phyloP scores from a whole-genome alignment of 441 rosid species.

The Populus hybrid region DNA sequence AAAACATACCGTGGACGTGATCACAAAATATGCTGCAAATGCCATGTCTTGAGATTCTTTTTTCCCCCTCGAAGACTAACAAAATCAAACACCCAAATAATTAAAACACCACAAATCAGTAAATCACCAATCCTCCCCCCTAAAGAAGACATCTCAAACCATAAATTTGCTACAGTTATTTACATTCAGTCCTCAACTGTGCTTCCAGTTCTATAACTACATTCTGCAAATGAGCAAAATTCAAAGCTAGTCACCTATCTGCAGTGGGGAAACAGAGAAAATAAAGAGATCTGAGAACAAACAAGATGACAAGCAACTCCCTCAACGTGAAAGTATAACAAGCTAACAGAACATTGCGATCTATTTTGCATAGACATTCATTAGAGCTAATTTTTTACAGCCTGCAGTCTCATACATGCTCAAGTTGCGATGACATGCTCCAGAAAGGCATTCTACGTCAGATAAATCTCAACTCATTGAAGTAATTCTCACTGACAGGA shows the following conservation, averaged over 20 bases:
- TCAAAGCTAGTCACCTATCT: conserved; percentile 3
- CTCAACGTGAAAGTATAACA: not conserved
- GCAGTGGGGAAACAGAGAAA: not conserved
- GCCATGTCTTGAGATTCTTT: conserved; percentile 9
- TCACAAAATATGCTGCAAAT: conserved; percentile 22
- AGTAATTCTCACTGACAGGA: not conserved
- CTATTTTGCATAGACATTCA: not conserved
- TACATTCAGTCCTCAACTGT: conserved; percentile 25
- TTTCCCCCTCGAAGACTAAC: not conserved
- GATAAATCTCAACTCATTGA: not conserved
- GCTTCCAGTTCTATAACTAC: conserved; percentile 16
- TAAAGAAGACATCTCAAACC: conserved; percentile 7
- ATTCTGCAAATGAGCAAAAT: conserved; percentile 29
- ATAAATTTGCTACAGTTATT: conserved; percentile 23
- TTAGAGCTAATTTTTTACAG: too few relatives aligned
- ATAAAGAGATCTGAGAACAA: not conserved
- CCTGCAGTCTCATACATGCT: not conserved
- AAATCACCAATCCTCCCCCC: not conserved
- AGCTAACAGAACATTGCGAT: not conserved
- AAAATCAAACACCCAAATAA: conserved; percentile 21
- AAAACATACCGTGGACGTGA: conserved; percentile 16
- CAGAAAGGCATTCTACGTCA: not conserved
- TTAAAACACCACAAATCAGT: conserved; percentile 18
- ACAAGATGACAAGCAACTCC: not conserved
- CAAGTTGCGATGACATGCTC: not conserved